phyloP scores from a whole-genome alignment of 306 rosid species.

The Urtica urens region DNA sequence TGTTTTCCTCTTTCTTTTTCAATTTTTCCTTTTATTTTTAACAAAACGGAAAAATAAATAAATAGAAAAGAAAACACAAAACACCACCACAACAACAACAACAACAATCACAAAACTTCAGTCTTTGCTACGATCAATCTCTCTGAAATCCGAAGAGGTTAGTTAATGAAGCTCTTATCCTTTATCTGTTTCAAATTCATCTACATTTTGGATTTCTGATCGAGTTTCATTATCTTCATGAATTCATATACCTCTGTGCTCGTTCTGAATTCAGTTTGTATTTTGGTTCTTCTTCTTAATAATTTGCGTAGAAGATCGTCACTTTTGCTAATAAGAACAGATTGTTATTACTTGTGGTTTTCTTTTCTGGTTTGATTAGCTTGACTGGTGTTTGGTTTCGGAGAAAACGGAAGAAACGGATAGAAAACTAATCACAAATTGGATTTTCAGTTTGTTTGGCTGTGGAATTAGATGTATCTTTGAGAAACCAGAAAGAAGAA shows the following conservation, averaged over 20 bases:
- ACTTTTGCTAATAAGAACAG: constrained; percentile 13
- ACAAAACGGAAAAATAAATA: constrained; percentile 21
- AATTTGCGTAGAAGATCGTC: constrained; percentile 7
- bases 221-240: neutral
- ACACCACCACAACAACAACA: constrained; percentile 28
- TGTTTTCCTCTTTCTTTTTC: too few species aligned
- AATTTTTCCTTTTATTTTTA: too few species aligned
- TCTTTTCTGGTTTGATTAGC: constrained; percentile 18
- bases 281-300: constrained; percentile 16
- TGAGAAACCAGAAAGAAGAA: constrained; percentile 14
- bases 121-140: constrained; percentile 34
- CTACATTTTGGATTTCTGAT: constrained; percentile 12
- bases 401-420: constrained; percentile 34
- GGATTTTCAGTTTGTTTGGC: constrained; percentile 16
- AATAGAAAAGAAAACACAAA: constrained; percentile 20
- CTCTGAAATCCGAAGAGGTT: constrained; percentile 71
- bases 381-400: constrained; percentile 38
- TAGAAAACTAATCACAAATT: neutral
- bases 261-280: constrained; percentile 15
- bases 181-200: constrained; percentile 1
- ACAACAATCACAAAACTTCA: constrained; percentile 33
- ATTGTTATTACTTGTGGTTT: constrained; percentile 22
- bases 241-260: constrained; percentile 13
- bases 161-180: constrained; percentile 25
- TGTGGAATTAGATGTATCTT: constrained; percentile 17